Base-by-base conservation (phyloP, 148 eudicot species). In the Camellia japonica region DNA sequence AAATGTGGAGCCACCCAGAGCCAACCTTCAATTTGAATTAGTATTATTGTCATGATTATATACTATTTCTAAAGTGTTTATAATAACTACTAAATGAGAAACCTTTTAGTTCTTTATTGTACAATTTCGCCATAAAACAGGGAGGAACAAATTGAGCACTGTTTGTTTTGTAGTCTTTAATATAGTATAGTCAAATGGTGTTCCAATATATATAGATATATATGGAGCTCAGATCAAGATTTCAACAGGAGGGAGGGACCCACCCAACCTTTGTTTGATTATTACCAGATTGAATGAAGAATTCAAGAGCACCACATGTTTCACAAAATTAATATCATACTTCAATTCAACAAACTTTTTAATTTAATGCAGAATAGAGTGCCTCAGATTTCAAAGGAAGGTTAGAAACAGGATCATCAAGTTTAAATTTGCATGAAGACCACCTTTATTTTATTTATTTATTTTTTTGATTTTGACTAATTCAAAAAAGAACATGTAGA, bases 201-300 rank as follows among this genome's bases (percentile, higher is more conserved):
- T 30, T 30, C 38, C 38, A 30, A 30, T 30, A 30, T 30, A 30
- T 1, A 30, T 30, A 30, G 1, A 30, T 30, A 30, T 30, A 30
- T 30, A 46, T 76, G 60, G 68, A 63, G 46, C 49, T 15, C 52
- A 49, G 11, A 19, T 62, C 71, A 63, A 64, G 19, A 23, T 63
- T 64, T 76, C 58, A 20, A 23, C 70, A 64, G 13, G 49, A 59
- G 16, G 46, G 69, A 56, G 54, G 16, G 19, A 30, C 38, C 38
- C 38, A 1, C 38, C 38, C 38, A 30, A 0, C 9, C 56, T 49
- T 46, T 23, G 7, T 0, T 49, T 6, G 42, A n/a, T 76, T 47
- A 30, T 63, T 3, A 52, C 46, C 78, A 61, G n/a, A 76, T 76
- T 62, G 16, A 76, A 76, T 62, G 16, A 44, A 61, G 68, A 75